phyloP scores from a whole-genome alignment of 2,329 filamentous ascomycete genomes.

The Diaporthe aspalathi region DNA sequence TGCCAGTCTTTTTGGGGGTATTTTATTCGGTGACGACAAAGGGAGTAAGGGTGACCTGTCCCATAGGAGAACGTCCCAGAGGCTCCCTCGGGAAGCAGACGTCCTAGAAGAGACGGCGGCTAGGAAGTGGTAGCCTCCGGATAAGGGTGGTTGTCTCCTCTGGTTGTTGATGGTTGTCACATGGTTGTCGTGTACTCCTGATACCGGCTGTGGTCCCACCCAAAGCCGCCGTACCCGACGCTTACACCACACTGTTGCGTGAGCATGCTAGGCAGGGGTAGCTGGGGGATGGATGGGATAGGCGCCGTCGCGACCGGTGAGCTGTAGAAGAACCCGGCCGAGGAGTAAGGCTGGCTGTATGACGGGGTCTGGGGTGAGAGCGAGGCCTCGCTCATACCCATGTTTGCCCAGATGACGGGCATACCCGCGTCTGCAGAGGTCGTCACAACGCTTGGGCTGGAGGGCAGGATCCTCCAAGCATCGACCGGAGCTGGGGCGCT shows the following conservation, averaged over 20 bases:
- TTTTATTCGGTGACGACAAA: constrained; percentile 43
- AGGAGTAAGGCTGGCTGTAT: constrained; percentile 82
- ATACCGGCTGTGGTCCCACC: constrained; percentile 78
- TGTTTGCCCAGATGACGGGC: constrained; percentile 78
- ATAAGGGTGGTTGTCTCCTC: constrained; percentile 58
- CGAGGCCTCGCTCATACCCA: constrained; percentile 79
- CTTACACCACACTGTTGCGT: constrained; percentile 86
- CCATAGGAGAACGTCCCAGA: constrained; percentile 19
- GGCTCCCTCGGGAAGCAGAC: constrained; percentile 16
- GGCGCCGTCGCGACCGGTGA: constrained; percentile 79
- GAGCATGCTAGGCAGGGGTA: constrained; percentile 89
- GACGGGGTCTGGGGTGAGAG: constrained; percentile 80
- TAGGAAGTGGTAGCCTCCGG: constrained; percentile 56
- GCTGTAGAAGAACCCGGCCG: constrained; percentile 82
- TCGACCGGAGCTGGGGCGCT: constrained; percentile 79
- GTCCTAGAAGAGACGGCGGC: constrained; percentile 50
- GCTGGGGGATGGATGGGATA: constrained; percentile 66
- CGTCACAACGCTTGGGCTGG: constrained; percentile 83
- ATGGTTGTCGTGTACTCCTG: constrained; percentile 89
- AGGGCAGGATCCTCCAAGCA: constrained; percentile 90
- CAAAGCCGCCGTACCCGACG: constrained; percentile 80
- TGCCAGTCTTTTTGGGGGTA: constrained; percentile 35
- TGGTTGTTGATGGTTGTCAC: constrained; percentile 73
- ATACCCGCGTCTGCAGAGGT: constrained; percentile 74
- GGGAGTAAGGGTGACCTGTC: constrained; percentile 23